Base-by-base conservation (phyloP, 257 asterid genomes). In the Solanum corneliomulleri region DNA sequence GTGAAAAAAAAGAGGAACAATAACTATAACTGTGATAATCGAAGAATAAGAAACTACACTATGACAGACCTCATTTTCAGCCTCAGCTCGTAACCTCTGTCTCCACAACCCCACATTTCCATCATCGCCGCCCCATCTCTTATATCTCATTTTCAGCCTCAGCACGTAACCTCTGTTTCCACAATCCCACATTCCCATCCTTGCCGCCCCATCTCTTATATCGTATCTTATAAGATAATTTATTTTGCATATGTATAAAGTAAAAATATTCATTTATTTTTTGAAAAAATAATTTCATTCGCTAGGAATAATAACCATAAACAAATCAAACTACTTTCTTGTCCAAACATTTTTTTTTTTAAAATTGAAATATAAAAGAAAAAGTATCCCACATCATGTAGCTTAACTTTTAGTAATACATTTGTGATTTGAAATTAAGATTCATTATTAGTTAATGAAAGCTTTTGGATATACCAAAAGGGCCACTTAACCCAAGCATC, bases 221-320 rank as follows among this genome's bases (percentile, higher is more conserved):
- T 52, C n/a, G 7, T 21, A 3, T 16, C 1, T 52, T 16, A 10
- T 1, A 52, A 18, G 11, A 52, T 52, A 18, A 52, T 18, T 18
- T 16, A 0, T 18, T 52, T 52, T 52, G 2, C 11, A 0, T 52
- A 0, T 0, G 7, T 52, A 52, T 52, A 1, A 0, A 52, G 6
- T 5, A 52, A 16, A 16, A 49, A 15, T 5, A 44, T 13, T 0
- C 1, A 49, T 49, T 49, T 15, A 1, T 49, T 49, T 49, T 15
- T 39, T 15, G 0, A 2, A 9, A 52, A 15, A 52, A 52, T 16
- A 35, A 0, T 35, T 35, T 5, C 7, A 0, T 35, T 35, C 4
- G 23, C 23, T 52, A 9, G 1, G 0, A 52, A 52, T 3, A 52
- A 52, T 33, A 33, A 5, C 0, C 23, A 9, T 16, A 52, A 52